Conservation (phyloP, 495 filamentous ascomycete species). For the Aspergillus egyptiacus region DNA sequence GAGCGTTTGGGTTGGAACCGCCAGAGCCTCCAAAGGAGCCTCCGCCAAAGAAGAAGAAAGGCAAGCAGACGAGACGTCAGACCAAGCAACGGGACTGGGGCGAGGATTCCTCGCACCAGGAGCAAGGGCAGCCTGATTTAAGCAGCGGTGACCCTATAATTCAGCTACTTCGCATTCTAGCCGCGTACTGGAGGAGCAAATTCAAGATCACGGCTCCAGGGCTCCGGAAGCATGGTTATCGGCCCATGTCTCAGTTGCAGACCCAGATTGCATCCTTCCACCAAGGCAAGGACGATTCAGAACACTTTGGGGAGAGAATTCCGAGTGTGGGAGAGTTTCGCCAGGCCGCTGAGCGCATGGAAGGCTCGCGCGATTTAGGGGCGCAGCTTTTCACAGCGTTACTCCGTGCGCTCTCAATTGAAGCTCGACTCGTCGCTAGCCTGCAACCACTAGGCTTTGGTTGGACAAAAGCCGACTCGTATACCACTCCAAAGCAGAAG, state of each 20-base stretch:
- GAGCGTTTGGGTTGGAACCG: constrained; percentile 54
- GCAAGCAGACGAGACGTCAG: constrained; percentile 32
- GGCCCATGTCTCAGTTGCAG: constrained; percentile 60
- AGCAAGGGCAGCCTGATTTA: constrained; percentile 63
- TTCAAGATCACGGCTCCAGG: constrained; percentile 74
- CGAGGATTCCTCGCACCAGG: constrained; percentile 58
- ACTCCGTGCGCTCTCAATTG: constrained; percentile 73
- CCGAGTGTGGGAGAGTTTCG: constrained; percentile 59
- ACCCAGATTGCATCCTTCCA: constrained; percentile 57
- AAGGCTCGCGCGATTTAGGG: constrained; percentile 81
- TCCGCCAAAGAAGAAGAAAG: constrained; percentile 38
- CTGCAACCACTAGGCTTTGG: constrained; percentile 88
- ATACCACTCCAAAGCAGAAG: constrained; percentile 42
- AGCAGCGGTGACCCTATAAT: constrained; percentile 79
- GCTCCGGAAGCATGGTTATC: constrained; percentile 85
- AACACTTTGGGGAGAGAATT: constrained; percentile 70
- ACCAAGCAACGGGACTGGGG: constrained; percentile 63
- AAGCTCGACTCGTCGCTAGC: constrained; percentile 74
- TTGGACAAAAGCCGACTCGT: constrained; percentile 75
- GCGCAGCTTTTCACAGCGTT: constrained; percentile 88
- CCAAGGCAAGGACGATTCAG: constrained; percentile 54
- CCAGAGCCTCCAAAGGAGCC: constrained; percentile 29
- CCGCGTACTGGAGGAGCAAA: constrained; percentile 80
- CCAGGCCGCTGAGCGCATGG: constrained; percentile 59
- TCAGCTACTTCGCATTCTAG: constrained; percentile 65